Percentiles rank a stretch among this genome's conserved stretches.
Evolutionary conservation across 805 yeast genomes (phyloP).

Genomic region (Candida manassasensis): DNA sequence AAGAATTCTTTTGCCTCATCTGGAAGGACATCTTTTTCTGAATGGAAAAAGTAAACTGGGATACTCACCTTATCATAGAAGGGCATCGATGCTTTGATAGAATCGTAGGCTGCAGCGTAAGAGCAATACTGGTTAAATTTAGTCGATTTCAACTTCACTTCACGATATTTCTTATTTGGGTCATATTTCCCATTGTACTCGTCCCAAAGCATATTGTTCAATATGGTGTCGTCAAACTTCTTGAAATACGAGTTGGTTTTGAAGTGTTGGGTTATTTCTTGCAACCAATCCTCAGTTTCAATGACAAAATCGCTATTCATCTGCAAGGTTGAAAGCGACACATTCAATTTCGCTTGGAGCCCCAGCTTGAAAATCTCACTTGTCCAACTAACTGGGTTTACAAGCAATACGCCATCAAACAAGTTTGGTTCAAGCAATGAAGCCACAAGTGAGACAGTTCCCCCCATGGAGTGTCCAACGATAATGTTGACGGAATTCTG

Average conservation of each 20-base stretch:
- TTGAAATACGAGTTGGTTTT: slow-evolving; percentile 13
- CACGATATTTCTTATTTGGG: slow-evolving; percentile 5
- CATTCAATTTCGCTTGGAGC: not conserved
- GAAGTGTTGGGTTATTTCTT: slow-evolving; percentile 10
- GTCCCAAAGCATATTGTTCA: slow-evolving; percentile 15
- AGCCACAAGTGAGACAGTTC: slow-evolving; percentile 42
- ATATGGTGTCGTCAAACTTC: slow-evolving; percentile 11
- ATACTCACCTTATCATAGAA: slow-evolving; percentile 7
- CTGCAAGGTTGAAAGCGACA: not conserved
- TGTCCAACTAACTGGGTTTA: slow-evolving; percentile 58
- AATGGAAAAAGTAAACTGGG: slow-evolving; percentile 12
- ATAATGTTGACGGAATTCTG: slow-evolving; percentile 36
- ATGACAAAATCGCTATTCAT: slow-evolving; percentile 9
- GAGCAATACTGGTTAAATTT: slow-evolving; percentile 9
- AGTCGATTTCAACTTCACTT: slow-evolving; percentile 12
- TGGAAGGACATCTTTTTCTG: slow-evolving; percentile 10
- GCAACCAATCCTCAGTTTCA: slow-evolving; percentile 10
- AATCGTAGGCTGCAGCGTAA: slow-evolving; percentile 6
- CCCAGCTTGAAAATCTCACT: slow-evolving; percentile 5
- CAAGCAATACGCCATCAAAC: slow-evolving; percentile 47
- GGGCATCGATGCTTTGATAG: slow-evolving; percentile 6
- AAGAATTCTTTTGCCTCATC: not conserved
- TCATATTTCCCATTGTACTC: slow-evolving; percentile 9
- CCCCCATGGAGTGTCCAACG: slow-evolving; percentile 78
- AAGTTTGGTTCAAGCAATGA: slow-evolving; percentile 40